phyloP scores from a whole-genome alignment of 2,329 filamentous ascomycete genomes.

The Fusarium mundagurra region DNA sequence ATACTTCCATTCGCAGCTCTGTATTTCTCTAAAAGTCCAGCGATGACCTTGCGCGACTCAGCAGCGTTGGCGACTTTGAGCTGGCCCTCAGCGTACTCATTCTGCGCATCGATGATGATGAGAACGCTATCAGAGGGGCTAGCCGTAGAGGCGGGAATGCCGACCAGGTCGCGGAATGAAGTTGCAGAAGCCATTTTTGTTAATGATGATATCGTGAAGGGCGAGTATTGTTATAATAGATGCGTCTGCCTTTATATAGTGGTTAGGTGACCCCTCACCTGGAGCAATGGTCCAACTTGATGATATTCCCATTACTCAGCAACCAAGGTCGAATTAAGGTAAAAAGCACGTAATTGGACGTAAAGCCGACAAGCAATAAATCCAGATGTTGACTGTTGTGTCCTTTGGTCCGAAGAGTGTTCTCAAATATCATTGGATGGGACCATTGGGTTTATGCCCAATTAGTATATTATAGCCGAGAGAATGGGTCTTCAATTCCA shows the following conservation, averaged over 20 bases:
- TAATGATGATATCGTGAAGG: neutral
- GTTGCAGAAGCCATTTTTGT: constrained; percentile 5
- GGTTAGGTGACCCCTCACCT: neutral
- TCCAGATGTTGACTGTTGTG: neutral
- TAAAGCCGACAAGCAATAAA: fast-evolving
- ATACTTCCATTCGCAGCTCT: constrained; percentile 60
- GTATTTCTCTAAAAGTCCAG: constrained; percentile 67
- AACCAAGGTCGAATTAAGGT: neutral
- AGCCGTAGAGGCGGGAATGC: constrained; percentile 64
- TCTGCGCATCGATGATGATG: constrained; percentile 76
- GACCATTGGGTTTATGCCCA: neutral
- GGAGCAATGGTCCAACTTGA: neutral
- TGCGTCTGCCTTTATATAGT: neutral
- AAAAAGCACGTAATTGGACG: neutral
- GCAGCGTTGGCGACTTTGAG: constrained; percentile 65
- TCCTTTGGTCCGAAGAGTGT: constrained; percentile 10
- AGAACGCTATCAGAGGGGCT: constrained; percentile 67
- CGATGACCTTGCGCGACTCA: constrained; percentile 65
- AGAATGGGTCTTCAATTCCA: neutral
- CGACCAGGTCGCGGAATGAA: constrained; percentile 49
- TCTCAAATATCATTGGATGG: neutral
- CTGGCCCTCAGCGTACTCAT: constrained; percentile 70
- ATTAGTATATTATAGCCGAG: neutral
- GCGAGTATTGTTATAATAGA: no score
- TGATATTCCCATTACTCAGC: constrained; percentile 8